Evolutionary conservation across 1,139 yeast genomes (phyloP), one percentile per base, ranked within the genome.

Genomic region (Groenewaldozyma sp.): DNA sequence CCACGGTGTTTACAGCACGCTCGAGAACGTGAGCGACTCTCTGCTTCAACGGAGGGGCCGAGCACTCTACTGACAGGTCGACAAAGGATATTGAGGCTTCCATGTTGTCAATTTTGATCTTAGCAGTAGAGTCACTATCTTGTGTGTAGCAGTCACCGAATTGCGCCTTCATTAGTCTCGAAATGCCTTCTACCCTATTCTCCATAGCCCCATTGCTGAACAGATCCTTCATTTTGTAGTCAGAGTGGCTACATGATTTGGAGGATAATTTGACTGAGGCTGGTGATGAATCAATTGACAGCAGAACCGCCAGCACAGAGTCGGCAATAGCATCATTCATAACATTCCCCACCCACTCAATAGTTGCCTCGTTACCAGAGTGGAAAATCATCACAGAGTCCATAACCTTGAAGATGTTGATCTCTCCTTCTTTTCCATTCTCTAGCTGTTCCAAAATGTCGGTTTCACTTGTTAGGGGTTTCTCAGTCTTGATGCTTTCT

Each of bases 251-350:
- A 51, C 81, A 79, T 1, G 68, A 53, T 41, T 70, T 70, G 2
- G 94, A 76, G 10, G 94, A 78, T 46, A 86, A 60, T 55, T 87
- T 91, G 21, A 91, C 95, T 3, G 96, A 84, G 0, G 95, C 94
- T 2, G 96, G 96, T 0, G 95, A 80, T 0, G 95, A 80, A 56
- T 91, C 98, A 33, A 91, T 93, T 33, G 95, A 83, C 58, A 91
- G 72, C 28, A 91, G 64, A 34, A 91, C 86, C 1, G 96, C 95
- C 45, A 93, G 73, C 2, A 87, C 84, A 33, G 96, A 81, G 56
- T 91, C 99, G 0, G 98, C 98, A 50, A 91, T 75, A 0, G 96
- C 82, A 53, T 91, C 98, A 41, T 86, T 88, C 68, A 87, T 76
- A 40, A 84, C 70, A 46, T 88, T 93, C 49, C 94, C 91, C 20